Evolutionary conservation across 164 flowering plant species (phyloP).

Genomic region (Saururus chinensis): DNA sequence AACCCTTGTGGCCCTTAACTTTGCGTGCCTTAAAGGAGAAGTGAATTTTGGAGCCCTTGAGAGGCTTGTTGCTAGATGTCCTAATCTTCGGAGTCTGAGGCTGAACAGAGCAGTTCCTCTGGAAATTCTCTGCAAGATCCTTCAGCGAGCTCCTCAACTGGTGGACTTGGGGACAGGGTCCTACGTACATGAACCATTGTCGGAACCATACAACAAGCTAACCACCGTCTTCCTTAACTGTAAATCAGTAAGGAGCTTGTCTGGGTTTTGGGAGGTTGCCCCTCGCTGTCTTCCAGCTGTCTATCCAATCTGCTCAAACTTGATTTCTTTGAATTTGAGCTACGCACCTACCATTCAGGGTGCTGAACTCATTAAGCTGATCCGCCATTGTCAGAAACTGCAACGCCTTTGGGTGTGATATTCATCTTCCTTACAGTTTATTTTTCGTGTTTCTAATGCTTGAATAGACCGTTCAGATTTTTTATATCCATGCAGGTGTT

Average conservation of each 20-base stretch:
- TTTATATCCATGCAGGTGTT: constrained; percentile 41
- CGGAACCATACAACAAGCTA: constrained; percentile 33
- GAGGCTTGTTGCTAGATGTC: constrained; percentile 74
- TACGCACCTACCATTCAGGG: constrained; percentile 58
- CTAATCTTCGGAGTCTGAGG: constrained; percentile 54
- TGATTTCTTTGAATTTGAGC: constrained; percentile 73
- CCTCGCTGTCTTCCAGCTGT: constrained; percentile 41
- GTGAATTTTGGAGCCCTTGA: constrained; percentile 58
- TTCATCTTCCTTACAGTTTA: constrained; percentile 4
- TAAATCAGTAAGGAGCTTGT: constrained; percentile 55
- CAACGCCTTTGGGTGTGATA: constrained; percentile 70
- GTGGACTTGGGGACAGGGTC: constrained; percentile 68
- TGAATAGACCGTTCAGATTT: neutral
- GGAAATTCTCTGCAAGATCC: constrained; percentile 44
- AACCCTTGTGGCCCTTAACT: constrained; percentile 67
- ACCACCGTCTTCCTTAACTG: constrained; percentile 29
- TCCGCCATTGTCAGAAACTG: constrained; percentile 52
- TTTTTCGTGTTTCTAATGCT: neutral
- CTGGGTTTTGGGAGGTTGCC: constrained; percentile 71
- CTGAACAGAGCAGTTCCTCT: constrained; percentile 56
- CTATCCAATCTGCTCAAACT: constrained; percentile 45
- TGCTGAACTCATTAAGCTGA: constrained; percentile 41
- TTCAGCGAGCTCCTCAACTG: constrained; percentile 60
- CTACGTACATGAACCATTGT: constrained; percentile 33
- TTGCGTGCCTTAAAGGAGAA: constrained; percentile 77